Conservation (phyloP, 1,284 basidiomycete genomes). For the Rhodotorula sp. region DNA sequence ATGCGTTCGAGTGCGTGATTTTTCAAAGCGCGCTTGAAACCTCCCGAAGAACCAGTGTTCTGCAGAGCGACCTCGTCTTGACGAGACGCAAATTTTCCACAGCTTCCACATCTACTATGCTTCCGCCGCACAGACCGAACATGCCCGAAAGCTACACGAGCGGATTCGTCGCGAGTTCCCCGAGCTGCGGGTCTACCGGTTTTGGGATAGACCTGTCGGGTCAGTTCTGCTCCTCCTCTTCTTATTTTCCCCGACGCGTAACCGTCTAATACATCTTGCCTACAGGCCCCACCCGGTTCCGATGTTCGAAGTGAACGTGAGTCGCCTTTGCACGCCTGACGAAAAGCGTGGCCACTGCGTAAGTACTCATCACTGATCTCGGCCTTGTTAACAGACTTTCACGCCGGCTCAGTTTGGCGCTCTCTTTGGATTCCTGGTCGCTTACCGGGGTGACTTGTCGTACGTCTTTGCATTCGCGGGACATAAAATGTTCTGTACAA, state of each 20-base stretch:
- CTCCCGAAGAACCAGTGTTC: no score
- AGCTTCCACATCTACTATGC: conserved; percentile 58
- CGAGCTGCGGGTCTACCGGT: conserved; percentile 62
- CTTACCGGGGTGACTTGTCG: conserved; percentile 63
- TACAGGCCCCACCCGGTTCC: conserved; percentile 53
- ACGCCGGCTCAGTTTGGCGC: conserved; percentile 64
- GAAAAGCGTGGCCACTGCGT: no score
- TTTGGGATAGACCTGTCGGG: conserved; percentile 65
- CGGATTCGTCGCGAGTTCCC: conserved; percentile 65
- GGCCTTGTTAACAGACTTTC: conserved; percentile 50
- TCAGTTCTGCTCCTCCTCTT: conserved; percentile 38
- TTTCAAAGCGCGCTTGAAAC: no score
- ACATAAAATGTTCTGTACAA: neutral
- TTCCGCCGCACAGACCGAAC: conserved; percentile 55
- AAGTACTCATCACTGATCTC: no score
- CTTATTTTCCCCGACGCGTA: no score
- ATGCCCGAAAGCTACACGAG: conserved; percentile 63
- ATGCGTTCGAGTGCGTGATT: conserved; percentile 30
- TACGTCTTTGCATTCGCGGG: neutral
- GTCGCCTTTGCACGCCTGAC: neutral
- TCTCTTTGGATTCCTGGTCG: conserved; percentile 63
- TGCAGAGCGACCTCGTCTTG: no score
- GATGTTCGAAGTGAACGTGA: conserved; percentile 53
- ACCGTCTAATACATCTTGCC: neutral
- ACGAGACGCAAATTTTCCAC: neutral